phyloP scores from a whole-genome alignment of 345 rosid species.

The Populus alba region DNA sequence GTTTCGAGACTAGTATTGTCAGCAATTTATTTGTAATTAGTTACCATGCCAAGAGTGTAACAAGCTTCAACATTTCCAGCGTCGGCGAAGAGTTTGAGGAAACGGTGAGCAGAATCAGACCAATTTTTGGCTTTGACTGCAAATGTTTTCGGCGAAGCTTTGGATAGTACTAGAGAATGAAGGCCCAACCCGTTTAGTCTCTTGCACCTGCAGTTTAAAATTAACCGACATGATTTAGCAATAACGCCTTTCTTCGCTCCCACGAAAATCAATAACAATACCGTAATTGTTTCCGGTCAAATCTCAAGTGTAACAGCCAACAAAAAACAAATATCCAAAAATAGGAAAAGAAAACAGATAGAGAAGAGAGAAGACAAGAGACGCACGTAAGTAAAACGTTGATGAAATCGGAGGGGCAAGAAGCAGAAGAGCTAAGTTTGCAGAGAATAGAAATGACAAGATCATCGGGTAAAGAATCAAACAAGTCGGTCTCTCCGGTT shows the following conservation, averaged over 20 bases:
- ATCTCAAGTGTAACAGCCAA: background rate
- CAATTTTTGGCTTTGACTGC: slow-evolving; percentile 65
- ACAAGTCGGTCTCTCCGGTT: slow-evolving; percentile 34
- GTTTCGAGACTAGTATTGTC: background rate
- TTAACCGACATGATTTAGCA: background rate
- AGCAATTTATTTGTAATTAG: background rate
- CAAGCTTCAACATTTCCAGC: slow-evolving; percentile 91
- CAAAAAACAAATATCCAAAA: background rate
- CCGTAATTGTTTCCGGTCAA: background rate
- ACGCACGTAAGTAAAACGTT: slow-evolving; percentile 68
- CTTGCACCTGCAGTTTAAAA: slow-evolving; percentile 62
- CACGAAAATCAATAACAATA: background rate
- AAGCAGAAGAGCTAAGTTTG: slow-evolving; percentile 56
- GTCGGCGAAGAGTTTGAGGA: slow-evolving; percentile 70
- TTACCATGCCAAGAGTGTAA: slow-evolving; percentile 95
- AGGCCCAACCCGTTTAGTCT: slow-evolving; percentile 64
- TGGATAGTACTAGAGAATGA: slow-evolving; percentile 51
- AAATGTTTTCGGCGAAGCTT: slow-evolving; percentile 53
- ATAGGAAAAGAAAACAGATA: background rate
- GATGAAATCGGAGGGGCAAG: slow-evolving; percentile 69
- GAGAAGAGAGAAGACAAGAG: background rate
- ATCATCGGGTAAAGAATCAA: slow-evolving; percentile 78
- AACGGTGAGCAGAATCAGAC: slow-evolving; percentile 83
- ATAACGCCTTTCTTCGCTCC: background rate
- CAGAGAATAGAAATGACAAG: slow-evolving; percentile 62